These are phyloP conservation scores for Dactylella cylindrospora DNA, from an alignment of 2,329 filamentous ascomycete species.

Conservation along the genomic window DNA sequence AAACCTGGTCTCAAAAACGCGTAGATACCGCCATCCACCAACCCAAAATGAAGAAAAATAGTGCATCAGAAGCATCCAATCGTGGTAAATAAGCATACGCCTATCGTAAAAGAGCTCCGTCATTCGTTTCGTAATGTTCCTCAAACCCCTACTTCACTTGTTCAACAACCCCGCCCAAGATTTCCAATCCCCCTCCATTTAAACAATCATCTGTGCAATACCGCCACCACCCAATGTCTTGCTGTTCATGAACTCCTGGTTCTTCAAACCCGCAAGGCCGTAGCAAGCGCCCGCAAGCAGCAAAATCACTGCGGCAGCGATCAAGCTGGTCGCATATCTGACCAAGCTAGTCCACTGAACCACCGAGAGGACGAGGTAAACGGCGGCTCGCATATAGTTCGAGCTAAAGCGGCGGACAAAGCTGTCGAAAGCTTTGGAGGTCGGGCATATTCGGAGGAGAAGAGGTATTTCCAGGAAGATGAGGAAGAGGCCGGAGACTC, in stretches of 20 bases:
- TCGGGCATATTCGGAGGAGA: constrained; percentile 95
- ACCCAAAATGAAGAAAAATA: too few species aligned
- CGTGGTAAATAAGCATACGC: too few species aligned
- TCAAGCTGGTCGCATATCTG: constrained; percentile 66
- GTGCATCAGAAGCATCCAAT: too few species aligned
- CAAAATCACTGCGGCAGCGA: constrained; percentile 82
- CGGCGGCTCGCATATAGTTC: constrained; percentile 91
- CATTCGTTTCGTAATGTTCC: background rate
- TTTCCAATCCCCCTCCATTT: constrained; percentile 45
- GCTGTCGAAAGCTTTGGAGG: constrained; percentile 81
- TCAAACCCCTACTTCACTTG: background rate
- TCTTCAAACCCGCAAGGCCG: constrained; percentile 73
- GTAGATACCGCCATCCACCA: too few species aligned
- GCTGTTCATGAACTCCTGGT: constrained; percentile 83
- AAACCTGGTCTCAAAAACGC: too few species aligned
- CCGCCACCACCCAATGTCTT: constrained; percentile 94
- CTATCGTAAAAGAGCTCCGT: background rate
- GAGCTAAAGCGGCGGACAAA: constrained; percentile 90
- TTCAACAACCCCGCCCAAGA: too few species aligned
- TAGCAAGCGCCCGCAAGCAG: constrained; percentile 79
- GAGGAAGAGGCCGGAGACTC: constrained; percentile 70
- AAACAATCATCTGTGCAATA: constrained; percentile 97
- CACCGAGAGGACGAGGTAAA: constrained; percentile 78
- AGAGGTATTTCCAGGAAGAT: constrained; percentile 89
- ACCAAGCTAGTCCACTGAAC: constrained; percentile 83